Base-by-base conservation (phyloP, 305 asterid genomes). In the Euphrasia arctica region DNA sequence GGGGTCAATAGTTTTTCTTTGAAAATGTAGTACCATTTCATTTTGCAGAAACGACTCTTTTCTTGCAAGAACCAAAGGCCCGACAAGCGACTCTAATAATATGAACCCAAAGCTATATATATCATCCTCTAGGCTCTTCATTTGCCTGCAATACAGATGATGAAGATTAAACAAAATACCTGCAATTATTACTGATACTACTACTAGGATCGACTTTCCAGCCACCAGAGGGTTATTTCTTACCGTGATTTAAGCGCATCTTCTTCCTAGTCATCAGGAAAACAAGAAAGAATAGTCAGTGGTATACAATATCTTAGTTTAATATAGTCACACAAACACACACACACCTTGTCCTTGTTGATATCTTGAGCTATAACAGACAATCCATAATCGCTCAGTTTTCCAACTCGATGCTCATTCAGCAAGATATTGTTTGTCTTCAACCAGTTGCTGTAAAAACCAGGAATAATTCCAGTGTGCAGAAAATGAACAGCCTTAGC, bases 401-500 rank as follows among this genome's bases (percentile, higher is more conserved):
- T 86, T 61, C 84, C 95, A 15, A 84, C 77, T 48, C 75, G 70
- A 72, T 86, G 72, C 73, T 84, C 85, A 12, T 78, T 75, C 54
- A 86, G 48, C 81, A 86, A 68, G 62, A 86, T 77, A 70, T 80
- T 84, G 62, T 78, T 82, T 3, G 87, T 73, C 78, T 84, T 83
- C 70, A 86, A 70, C 3, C 81, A 71, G 11, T 86, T 86, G 69
- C 77, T 79, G 70, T 67, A 80, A 56, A 83, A 82, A 15, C 87
- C 87, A 25, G 95, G 91, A 50, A 86, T 86, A n/a, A 86, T 63
- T 65, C 89, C 91, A 5, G 90, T 82, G 77, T 86, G 95, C 68
- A 86, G 85, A 77, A 86, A 86, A 68, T 86, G 95, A 58, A 86
- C 89, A 5, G 95, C 91, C 79, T 82, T 82, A 49, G 95, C 95